Percentiles rank a stretch among this genome's conserved stretches.
Evolutionary conservation across 2,329 filamentous ascomycete species (phyloP).

Genomic region (Fusarium sp.): DNA sequence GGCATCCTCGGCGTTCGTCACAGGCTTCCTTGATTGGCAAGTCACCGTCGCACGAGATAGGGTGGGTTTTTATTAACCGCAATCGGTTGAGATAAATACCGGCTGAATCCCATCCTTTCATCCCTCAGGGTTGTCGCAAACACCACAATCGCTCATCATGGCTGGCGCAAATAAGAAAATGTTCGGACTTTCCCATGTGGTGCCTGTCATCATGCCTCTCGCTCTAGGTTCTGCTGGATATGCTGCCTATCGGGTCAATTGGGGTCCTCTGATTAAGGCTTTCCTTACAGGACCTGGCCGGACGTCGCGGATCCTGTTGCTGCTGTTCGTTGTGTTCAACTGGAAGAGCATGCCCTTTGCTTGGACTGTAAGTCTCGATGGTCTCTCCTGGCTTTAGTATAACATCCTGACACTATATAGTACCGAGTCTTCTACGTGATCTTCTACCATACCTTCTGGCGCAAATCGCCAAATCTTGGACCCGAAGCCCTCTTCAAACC

Average conservation of each 20-base stretch:
- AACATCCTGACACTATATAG: conserved; percentile 47
- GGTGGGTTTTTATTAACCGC: not conserved
- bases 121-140: conserved; percentile 4
- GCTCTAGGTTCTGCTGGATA: conserved; percentile 57
- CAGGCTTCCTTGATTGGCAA: not conserved
- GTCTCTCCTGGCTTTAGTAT: not conserved
- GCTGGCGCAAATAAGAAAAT: conserved; percentile 49
- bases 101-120: not conserved
- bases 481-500: conserved; percentile 78
- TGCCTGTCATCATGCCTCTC: conserved; percentile 56
- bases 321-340: conserved; percentile 70
- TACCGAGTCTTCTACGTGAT: conserved; percentile 68
- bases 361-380: conserved; percentile 73
- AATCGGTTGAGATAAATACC: conserved; percentile 1
- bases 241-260: conserved; percentile 57
- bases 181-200: conserved; percentile 46
- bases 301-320: conserved; percentile 61
- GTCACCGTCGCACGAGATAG: not conserved
- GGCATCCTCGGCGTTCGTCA: conserved; percentile 1
- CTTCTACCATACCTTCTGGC: conserved; percentile 62
- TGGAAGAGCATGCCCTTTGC: conserved; percentile 78
- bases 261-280: conserved; percentile 48
- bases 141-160: conserved; percentile 37
- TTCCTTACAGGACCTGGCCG: conserved; percentile 66
- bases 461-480: conserved; percentile 58